Evolutionary conservation across 75 land plant species (phyloP).

Genomic region (Cunninghamia lanceolata): DNA sequence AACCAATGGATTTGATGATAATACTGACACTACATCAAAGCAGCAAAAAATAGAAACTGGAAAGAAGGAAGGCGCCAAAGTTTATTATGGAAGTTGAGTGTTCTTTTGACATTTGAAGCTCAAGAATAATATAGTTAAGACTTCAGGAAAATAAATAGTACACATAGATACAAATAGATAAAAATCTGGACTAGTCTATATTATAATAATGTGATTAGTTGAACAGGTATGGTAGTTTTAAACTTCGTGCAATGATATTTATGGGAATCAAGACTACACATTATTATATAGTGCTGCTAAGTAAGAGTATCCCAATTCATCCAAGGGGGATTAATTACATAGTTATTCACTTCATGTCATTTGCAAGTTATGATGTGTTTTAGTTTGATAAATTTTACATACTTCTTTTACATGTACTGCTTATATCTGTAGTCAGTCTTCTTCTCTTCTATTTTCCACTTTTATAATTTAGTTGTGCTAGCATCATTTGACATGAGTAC

Average conservation of each 20-base stretch:
- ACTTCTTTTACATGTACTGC: not conserved
- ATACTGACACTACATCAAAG: conserved; percentile 28
- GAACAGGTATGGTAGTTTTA: not conserved
- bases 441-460: not conserved
- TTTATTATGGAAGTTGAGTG: conserved; percentile 80
- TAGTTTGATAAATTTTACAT: not conserved
- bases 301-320: not conserved
- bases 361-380: no score
- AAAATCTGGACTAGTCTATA: no score
- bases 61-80: conserved; percentile 58
- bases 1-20: no score
- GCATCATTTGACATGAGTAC: no score
- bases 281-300: not conserved
- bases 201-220: not conserved
- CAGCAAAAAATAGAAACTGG: conserved; percentile 18
- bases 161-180: not conserved
- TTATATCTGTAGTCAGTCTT: not conserved
- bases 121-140: not conserved
- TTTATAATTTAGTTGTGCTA: not conserved
- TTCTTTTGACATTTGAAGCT: conserved; percentile 45
- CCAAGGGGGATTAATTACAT: not conserved
- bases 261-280: no score
- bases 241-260: not conserved
- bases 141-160: not conserved
- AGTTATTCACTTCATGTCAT: no score